Evolutionary conservation across 208 protist genomes (phyloP).

Genomic region (Trypanosoma platydactyli): DNA sequence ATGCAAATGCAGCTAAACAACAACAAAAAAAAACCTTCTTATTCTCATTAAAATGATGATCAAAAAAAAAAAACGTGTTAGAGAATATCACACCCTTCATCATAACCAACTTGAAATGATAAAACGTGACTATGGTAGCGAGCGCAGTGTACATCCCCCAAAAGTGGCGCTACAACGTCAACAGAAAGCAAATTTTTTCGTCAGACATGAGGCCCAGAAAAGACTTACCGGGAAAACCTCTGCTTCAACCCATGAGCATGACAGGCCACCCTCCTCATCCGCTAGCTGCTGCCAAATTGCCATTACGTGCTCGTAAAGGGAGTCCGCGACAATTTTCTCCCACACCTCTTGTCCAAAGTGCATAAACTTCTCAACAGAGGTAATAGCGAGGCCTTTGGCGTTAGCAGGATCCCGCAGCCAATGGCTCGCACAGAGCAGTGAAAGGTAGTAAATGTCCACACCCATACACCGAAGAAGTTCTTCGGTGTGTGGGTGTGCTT

Average conservation of each 20-base stretch:
- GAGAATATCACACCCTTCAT: background rate
- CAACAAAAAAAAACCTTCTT: conserved; percentile 23
- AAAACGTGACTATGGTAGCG: no score
- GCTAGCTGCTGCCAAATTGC: conserved; percentile 2
- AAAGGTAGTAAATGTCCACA: conserved; percentile 50
- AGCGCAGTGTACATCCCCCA: no score
- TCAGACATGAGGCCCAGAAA: conserved; percentile 27
- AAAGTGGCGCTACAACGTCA: background rate
- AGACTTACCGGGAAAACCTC: conserved; percentile 25
- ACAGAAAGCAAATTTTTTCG: conserved; percentile 16
- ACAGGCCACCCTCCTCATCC: conserved; percentile 3
- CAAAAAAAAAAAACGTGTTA: background rate
- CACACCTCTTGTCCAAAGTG: conserved; percentile 14
- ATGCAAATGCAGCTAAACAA: background rate
- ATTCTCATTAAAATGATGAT: background rate
- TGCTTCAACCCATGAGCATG: conserved; percentile 4
- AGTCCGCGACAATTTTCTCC: conserved; percentile 21
- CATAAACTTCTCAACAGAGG: conserved; percentile 25
- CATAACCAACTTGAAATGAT: no score
- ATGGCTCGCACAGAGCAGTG: conserved; percentile 40
- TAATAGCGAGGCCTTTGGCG: conserved; percentile 8
- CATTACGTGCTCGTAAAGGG: conserved; percentile 28
- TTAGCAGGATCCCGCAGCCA: conserved; percentile 37
- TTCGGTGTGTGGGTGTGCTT: conserved; percentile 27
- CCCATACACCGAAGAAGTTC: conserved; percentile 30